Evolutionary conservation across 2,329 filamentous ascomycete genomes (phyloP).

Genomic region (Aspergillus sp.): DNA sequence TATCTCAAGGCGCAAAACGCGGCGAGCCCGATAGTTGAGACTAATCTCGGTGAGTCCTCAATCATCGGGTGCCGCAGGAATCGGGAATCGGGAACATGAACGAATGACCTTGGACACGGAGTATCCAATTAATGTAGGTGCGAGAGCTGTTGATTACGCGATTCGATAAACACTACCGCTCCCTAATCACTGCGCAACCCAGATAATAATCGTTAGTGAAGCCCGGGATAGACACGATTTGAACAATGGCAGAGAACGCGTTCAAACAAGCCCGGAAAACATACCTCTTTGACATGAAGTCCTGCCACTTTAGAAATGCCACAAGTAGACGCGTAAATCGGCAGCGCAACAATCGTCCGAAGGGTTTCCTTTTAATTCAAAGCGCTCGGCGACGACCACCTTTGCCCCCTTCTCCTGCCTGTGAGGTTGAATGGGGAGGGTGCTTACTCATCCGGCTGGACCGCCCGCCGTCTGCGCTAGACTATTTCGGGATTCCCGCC

Average conservation of each 20-base stretch:
- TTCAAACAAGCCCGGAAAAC: slow-evolving; percentile 17
- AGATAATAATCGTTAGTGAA: slow-evolving; percentile 16
- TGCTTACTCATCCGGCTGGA: slow-evolving; percentile 35
- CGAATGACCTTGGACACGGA: slow-evolving; percentile 15
- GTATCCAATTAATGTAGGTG: slow-evolving; percentile 9
- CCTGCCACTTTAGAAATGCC: slow-evolving; percentile 7
- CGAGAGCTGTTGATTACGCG: background rate
- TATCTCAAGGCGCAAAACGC: slow-evolving; percentile 10
- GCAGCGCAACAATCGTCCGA: slow-evolving; percentile 20
- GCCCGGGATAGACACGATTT: slow-evolving; percentile 18
- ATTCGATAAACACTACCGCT: background rate
- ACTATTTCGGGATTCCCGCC: slow-evolving; percentile 27
- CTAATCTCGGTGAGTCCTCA: slow-evolving; percentile 28
- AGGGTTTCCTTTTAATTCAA: slow-evolving; percentile 27
- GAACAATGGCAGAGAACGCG: slow-evolving; percentile 28
- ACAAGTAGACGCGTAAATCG: slow-evolving; percentile 27
- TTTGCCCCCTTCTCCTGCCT: slow-evolving; percentile 32
- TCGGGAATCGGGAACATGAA: slow-evolving; percentile 27
- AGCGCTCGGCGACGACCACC: slow-evolving; percentile 30
- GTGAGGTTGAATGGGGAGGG: slow-evolving; percentile 34
- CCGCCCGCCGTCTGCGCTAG: slow-evolving; percentile 24
- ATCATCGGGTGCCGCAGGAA: slow-evolving; percentile 28
- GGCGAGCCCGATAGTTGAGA: slow-evolving; percentile 25
- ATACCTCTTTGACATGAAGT: slow-evolving; percentile 16
- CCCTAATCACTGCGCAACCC: slow-evolving; percentile 12